Evolutionary conservation across 2,329 filamentous ascomycete species (phyloP).

Genomic region (Monosporascus sp.): DNA sequence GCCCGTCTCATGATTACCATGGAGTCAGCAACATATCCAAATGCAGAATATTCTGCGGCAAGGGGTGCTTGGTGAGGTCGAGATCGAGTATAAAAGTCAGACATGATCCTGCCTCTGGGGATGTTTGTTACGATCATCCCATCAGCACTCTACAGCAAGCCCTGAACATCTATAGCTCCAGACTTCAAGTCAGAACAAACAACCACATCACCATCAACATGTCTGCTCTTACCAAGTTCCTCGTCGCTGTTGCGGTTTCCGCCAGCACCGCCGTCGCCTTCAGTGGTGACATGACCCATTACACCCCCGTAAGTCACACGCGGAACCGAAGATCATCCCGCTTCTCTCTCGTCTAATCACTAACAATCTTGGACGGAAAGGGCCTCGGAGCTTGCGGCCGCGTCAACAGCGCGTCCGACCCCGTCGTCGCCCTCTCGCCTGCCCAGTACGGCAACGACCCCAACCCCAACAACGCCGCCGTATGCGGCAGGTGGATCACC

Average conservation of each 20-base stretch:
- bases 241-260: neutral
- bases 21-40: no score
- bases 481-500: conserved; percentile 19
- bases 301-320: conserved; percentile 2
- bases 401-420: conserved; percentile 11
- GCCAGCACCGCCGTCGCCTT: conserved; percentile 6
- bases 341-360: neutral
- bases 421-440: conserved; percentile 19
- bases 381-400: conserved; percentile 19
- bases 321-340: neutral
- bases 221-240: neutral
- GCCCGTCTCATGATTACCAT: no score
- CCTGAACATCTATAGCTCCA: neutral
- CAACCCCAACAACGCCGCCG: conserved; percentile 10
- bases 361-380: neutral
- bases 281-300: conserved; percentile 22
- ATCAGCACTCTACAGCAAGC: neutral
- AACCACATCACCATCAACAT: neutral
- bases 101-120: neutral
- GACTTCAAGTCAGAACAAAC: neutral
- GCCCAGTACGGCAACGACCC: conserved; percentile 12
- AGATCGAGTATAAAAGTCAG: neutral
- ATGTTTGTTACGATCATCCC: neutral
- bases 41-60: no score
- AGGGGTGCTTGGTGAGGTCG: neutral